Base-by-base conservation (phyloP, 257 asterid genomes). In the Petunia secreta region DNA sequence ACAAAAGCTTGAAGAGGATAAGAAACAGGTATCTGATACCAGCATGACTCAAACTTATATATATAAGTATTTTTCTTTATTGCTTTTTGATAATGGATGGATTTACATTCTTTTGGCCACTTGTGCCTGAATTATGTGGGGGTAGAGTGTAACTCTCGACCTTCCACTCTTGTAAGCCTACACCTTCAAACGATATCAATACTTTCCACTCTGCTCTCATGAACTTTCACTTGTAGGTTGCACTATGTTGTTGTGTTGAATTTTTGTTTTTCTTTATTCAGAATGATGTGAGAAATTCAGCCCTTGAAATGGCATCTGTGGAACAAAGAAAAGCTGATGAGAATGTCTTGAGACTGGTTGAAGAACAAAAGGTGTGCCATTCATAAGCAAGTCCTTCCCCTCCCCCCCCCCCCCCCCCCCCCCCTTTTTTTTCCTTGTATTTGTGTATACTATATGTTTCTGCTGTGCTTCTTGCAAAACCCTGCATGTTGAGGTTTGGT, bases 1-100 rank as follows among this genome's bases (percentile, higher is more conserved):
- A 75, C 92, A 84, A 40, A 95, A 92, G 85, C 99, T 93, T 82
- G 98, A 92, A 25, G 97, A 91, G 82, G 97, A 93, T 83, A 95
- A 91, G 80, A 75, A 48, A 75, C 90, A 89, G 98, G 98, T 92
- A 62, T 16, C 36, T 48, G 59, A 80, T 76, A 39, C 75, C 71
- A 50, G 75, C 37, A 75, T 52, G 58, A 50, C 15, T 75, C 77
- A 54, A 40, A 79, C 36, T 71, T 71, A 48, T 71, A 10, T 34
- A 2, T 34, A 2, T 50, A 25, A 6, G 11, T 71, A 48, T 5
- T 34, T 59, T 37, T 82, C 73, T 38, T 55, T 84, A 48, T 48
- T 60, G 11, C 25, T 25, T 25, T 25, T 25, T 71, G 77, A 11
- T 48, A 48, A 16, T 4, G 13, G 52, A 37, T 6, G 77, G 55